Evolutionary conservation across 305 asterid genomes (phyloP).

Genomic region (Fraxinus latifolia): DNA sequence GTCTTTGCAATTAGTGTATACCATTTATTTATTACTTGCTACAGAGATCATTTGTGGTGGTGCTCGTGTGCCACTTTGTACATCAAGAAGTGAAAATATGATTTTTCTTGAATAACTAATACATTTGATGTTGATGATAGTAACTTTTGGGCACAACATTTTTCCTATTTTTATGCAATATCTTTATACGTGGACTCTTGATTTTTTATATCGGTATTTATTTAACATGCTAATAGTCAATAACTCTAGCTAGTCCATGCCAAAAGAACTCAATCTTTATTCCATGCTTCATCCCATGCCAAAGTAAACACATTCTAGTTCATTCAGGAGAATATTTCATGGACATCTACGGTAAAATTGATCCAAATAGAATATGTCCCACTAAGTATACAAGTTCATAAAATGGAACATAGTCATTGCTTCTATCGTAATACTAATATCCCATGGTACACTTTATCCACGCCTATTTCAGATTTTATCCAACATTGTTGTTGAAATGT

Average conservation of each 20-base stretch:
- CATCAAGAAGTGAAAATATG: neutral
- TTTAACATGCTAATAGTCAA: neutral
- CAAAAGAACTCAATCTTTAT: neutral
- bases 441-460: neutral
- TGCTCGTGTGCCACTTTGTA: neutral
- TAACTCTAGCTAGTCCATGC: neutral
- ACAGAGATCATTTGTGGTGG: neutral
- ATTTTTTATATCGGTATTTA: neutral
- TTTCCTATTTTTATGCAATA: neutral
- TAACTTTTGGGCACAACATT: neutral
- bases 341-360: neutral
- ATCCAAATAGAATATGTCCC: neutral
- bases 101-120: neutral
- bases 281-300: neutral
- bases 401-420: neutral
- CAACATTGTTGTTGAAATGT: neutral
- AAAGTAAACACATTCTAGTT: neutral
- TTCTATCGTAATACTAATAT: neutral
- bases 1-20: neutral
- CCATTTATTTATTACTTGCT: neutral
- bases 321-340: neutral
- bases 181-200: neutral
- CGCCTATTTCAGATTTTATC: neutral
- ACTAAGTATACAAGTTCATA: neutral
- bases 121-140: neutral